Conservation (phyloP, 176 grass and related monocot species). For the Avena eriantha region DNA sequence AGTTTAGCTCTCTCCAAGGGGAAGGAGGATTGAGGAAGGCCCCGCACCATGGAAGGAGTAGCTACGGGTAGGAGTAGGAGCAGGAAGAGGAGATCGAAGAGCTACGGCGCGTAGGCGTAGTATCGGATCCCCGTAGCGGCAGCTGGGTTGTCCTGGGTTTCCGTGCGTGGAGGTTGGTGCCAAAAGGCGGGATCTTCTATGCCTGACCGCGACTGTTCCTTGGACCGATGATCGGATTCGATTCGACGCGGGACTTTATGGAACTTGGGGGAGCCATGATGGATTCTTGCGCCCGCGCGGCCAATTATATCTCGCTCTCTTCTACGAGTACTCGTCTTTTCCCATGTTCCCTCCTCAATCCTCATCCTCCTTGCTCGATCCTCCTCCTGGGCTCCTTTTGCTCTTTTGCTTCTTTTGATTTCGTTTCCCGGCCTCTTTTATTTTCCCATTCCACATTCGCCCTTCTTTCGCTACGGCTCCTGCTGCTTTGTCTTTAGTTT, state of each 20-base stretch:
- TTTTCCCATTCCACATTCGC: conserved; percentile 13
- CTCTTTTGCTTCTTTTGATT: conserved; percentile 67
- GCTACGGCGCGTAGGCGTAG: conserved; percentile 5
- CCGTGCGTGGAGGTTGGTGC: conserved; percentile 59
- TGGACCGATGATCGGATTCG: conserved; percentile 84
- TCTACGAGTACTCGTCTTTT: conserved; percentile 50
- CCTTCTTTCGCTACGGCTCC: conserved; percentile 45
- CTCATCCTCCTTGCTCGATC: conserved; percentile 13
- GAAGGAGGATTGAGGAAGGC: no score
- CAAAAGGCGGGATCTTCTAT: conserved; percentile 79
- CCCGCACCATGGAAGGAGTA: no score
- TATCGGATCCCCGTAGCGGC: conserved; percentile 54
- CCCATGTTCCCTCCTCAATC: conserved; percentile 38
- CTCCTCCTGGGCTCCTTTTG: conserved; percentile 21
- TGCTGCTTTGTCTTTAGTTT: conserved; percentile 40
- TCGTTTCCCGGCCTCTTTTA: conserved; percentile 36
- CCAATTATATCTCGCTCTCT: conserved; percentile 40
- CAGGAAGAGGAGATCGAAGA: background rate
- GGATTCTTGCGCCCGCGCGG: conserved; percentile 14
- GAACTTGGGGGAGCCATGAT: conserved; percentile 39
- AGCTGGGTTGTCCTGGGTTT: conserved; percentile 30
- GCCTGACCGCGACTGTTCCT: conserved; percentile 80
- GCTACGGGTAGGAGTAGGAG: background rate
- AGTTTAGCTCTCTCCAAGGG: background rate
- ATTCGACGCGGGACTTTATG: conserved; percentile 66